Conservation (phyloP, 2,329 filamentous ascomycete species). For the Cyphellophora attinorum region DNA sequence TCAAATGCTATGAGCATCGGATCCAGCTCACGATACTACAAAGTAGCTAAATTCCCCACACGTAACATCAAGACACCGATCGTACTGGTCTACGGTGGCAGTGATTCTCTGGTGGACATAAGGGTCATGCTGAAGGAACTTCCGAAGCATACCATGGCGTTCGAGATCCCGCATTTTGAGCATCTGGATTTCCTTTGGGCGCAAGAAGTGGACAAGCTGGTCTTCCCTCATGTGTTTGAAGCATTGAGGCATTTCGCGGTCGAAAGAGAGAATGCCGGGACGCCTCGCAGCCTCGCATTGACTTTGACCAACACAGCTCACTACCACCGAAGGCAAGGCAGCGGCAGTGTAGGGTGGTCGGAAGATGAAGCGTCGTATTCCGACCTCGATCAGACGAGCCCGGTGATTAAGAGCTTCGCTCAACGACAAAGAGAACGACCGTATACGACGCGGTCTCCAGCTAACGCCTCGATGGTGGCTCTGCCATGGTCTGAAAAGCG, state of each 20-base stretch:
- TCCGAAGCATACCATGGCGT: constrained; percentile 73
- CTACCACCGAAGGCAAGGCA: constrained; percentile 11
- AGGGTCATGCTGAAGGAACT: constrained; percentile 83
- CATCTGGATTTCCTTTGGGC: constrained; percentile 97
- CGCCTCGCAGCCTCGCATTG: constrained; percentile 12
- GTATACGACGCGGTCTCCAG: constrained; percentile 5
- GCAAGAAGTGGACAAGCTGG: constrained; percentile 67
- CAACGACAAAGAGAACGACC: constrained; percentile 15
- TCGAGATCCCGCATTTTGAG: constrained; percentile 84
- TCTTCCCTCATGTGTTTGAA: constrained; percentile 87
- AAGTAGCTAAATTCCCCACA: constrained; percentile 91
- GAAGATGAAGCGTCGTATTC: constrained; percentile 16
- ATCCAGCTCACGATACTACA: constrained; percentile 75
- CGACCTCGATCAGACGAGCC: constrained; percentile 14
- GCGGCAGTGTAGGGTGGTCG: constrained; percentile 12
- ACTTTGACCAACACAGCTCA: constrained; percentile 15
- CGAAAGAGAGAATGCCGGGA: constrained; percentile 10
- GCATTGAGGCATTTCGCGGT: constrained; percentile 61
- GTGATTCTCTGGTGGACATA: constrained; percentile 89
- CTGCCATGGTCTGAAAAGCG: constrained; percentile 2
- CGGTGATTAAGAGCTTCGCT: constrained; percentile 14
- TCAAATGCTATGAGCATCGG: constrained; percentile 64
- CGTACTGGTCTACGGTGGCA: constrained; percentile 85
- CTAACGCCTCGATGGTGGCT: neutral
- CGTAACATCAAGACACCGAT: constrained; percentile 95